Evolutionary conservation across 2,329 filamentous ascomycete genomes (phyloP).

Genomic region (Curvularia sp.): DNA sequence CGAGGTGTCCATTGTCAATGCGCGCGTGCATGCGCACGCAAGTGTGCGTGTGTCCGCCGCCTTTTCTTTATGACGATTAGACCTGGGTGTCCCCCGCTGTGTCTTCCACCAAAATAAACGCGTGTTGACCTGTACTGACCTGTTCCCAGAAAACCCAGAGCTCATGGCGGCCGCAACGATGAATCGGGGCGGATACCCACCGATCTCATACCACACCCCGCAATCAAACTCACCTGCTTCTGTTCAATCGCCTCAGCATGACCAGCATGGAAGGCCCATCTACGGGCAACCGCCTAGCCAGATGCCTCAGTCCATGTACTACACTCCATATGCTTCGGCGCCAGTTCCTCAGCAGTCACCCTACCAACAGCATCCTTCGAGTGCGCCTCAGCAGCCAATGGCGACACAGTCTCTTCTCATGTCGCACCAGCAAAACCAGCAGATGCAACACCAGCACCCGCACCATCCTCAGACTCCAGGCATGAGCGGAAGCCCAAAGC

Average conservation of each 20-base stretch:
- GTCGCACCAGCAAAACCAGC: slow-evolving; percentile 57
- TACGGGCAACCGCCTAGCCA: slow-evolving; percentile 82
- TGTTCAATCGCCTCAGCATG: slow-evolving; percentile 89
- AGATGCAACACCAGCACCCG: slow-evolving; percentile 52
- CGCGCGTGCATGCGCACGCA: slow-evolving; percentile 17
- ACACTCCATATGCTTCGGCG: slow-evolving; percentile 58
- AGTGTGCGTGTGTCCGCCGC: background rate
- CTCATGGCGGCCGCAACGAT: slow-evolving; percentile 72
- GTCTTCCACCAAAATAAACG: slow-evolving; percentile 10
- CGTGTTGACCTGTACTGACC: slow-evolving; percentile 55
- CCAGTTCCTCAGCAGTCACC: slow-evolving; percentile 63
- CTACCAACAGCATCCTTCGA: slow-evolving; percentile 63
- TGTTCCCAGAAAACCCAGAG: slow-evolving; percentile 72
- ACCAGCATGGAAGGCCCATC: slow-evolving; percentile 81
- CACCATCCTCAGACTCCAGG: slow-evolving; percentile 60
- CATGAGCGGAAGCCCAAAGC: slow-evolving; percentile 67
- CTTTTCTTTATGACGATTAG: slow-evolving; percentile 11
- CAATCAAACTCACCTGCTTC: slow-evolving; percentile 95
- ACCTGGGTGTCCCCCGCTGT: slow-evolving; percentile 14
- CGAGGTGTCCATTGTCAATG: slow-evolving; percentile 14
- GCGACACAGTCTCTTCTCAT: slow-evolving; percentile 58
- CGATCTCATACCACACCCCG: slow-evolving; percentile 87
- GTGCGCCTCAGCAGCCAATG: slow-evolving; percentile 64
- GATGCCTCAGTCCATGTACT: slow-evolving; percentile 85
- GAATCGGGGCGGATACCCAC: slow-evolving; percentile 74